phyloP scores from a whole-genome alignment of 2,329 filamentous ascomycete genomes.

The Madurella mycetomatis region DNA sequence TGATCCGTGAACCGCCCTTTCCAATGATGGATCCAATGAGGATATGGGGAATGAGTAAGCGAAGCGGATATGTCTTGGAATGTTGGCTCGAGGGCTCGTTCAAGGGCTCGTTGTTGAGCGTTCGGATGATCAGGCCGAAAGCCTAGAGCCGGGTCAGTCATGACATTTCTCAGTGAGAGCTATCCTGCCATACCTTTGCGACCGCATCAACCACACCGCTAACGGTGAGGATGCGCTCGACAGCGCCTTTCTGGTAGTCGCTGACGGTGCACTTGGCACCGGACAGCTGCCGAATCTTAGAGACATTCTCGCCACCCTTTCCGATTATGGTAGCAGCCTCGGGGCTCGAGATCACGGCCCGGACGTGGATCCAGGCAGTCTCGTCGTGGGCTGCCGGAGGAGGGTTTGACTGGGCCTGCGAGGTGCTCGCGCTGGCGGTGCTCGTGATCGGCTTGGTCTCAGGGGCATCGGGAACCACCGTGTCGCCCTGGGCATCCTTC shows the following conservation, averaged over 20 bases:
- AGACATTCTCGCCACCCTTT: conserved; percentile 98
- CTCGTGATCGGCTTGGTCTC: conserved; percentile 48
- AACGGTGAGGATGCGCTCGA: conserved; percentile 95
- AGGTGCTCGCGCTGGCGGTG: conserved; percentile 37
- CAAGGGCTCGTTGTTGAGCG: conserved; percentile 93
- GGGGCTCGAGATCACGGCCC: conserved; percentile 93
- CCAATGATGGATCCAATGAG: conserved; percentile 98
- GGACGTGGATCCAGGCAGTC: conserved; percentile 93
- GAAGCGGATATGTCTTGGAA: conserved; percentile 95
- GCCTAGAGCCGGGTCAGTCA: conserved; percentile 54
- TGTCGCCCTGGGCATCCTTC: conserved; percentile 63
- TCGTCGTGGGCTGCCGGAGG: conserved; percentile 70
- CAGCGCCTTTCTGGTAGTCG: conserved; percentile 94
- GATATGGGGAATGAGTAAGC: conserved; percentile 91
- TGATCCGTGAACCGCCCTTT: conserved; percentile 91
- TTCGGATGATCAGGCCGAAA: conserved; percentile 96
- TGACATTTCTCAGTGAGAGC: background rate
- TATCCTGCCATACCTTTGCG: conserved; percentile 65
- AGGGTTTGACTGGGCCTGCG: conserved; percentile 39
- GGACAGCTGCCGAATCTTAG: conserved; percentile 89
- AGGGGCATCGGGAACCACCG: conserved; percentile 61
- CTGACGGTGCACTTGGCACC: conserved; percentile 98
- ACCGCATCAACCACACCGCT: conserved; percentile 95
- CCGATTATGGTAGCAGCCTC: conserved; percentile 98
- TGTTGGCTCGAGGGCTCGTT: conserved; percentile 82